Evolutionary conservation across 2,329 filamentous ascomycete species (phyloP).

Genomic region (Aspergillus tamarii): DNA sequence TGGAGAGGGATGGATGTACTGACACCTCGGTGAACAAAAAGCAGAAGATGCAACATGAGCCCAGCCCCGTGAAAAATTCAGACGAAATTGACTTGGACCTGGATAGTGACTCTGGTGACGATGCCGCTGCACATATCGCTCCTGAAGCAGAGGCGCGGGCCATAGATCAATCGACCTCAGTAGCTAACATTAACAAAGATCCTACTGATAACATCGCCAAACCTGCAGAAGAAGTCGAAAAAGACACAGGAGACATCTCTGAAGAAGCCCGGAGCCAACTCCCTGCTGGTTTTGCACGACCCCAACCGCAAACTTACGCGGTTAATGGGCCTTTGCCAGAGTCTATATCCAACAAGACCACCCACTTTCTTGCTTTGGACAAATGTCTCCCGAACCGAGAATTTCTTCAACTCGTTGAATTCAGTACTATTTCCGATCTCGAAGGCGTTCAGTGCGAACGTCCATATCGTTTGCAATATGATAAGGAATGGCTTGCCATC

Average conservation of each 20-base stretch:
- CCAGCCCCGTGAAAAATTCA: constrained; percentile 51
- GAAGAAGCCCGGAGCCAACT: constrained; percentile 72
- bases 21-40: constrained; percentile 22
- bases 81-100: constrained; percentile 49
- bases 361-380: constrained; percentile 85
- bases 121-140: constrained; percentile 17
- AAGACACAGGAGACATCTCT: constrained; percentile 50
- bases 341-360: constrained; percentile 75
- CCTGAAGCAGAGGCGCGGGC: constrained; percentile 8
- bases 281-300: constrained; percentile 70
- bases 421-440: constrained; percentile 54
- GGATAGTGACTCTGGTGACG: constrained; percentile 28
- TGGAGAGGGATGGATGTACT: constrained; percentile 20
- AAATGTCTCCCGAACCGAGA: constrained; percentile 81
- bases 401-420: constrained; percentile 78
- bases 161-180: neutral
- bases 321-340: constrained; percentile 68
- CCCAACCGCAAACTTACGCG: constrained; percentile 38
- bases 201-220: neutral
- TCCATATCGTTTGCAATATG: constrained; percentile 72
- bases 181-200: neutral
- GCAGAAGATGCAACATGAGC: constrained; percentile 23
- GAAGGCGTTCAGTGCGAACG: constrained; percentile 29
- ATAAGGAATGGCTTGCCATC: constrained; percentile 94
- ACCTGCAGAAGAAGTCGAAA: constrained; percentile 5